Evolutionary conservation across 2,329 filamentous ascomycete genomes (phyloP), one percentile per base, ranked within the genome.

Genomic region (Mariannaea sp.): DNA sequence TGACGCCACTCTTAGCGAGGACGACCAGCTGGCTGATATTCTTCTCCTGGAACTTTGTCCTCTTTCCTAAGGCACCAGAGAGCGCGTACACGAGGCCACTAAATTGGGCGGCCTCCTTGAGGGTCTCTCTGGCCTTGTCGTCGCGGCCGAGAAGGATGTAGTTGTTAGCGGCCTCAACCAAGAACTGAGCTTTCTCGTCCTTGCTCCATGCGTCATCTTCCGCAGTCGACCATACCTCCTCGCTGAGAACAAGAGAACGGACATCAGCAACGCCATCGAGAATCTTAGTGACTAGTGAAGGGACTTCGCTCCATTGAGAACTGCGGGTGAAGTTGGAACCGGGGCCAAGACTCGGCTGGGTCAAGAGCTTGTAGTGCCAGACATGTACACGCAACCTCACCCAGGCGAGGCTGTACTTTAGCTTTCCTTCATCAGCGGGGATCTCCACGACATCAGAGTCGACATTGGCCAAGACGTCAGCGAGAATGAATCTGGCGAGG

Each of bases 1-100:
- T 63, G 20, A 64, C 61, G 6, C 77, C 77, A 68, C 92, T 97
- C 70, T 85, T 91, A 1, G 94, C 94, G 24, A 97, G 76, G 2
- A 99, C 90, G 1, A 99, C 89, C 22, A 99, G 79, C 71, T 99
- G 94, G 64, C 91, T 96, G 56, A 86, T 86, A 64, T 86, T 88
- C 55, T 85, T 88, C 66, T 91, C 81, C 70, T 95, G 90, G 52
- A 86, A 95, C 61, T 83, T 88, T 1, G 90, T 95, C 55, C 88
- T 79, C 73, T 92, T 97, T 13, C 94, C 94, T 60, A 99, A 73
- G 17, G 90, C 84, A 30, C 94, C 94, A 0, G 91, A 95, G 49
- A 99, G 71, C 0, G 86, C 88, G 71, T 95, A 97, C 14, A 84
- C 79, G 53, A 99, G 90, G 0, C 83, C 81, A n/a, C 86, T 87